Evolutionary conservation across 2,329 filamentous ascomycete genomes (phyloP).

Genomic region (Talaromyces sp.): DNA sequence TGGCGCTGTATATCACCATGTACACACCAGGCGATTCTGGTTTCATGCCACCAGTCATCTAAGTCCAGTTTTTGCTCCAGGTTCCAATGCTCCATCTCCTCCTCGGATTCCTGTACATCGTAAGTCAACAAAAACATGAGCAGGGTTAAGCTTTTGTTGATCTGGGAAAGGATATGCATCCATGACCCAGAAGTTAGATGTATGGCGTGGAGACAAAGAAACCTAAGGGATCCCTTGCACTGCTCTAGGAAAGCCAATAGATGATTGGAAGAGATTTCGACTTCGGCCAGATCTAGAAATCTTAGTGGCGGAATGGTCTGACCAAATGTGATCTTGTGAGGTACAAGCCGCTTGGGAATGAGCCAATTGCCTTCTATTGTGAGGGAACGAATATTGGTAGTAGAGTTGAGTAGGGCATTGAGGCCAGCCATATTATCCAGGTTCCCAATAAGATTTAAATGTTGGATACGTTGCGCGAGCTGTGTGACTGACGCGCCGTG

Average conservation of each 20-base stretch:
- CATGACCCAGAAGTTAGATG: background rate
- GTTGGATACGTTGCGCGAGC: background rate
- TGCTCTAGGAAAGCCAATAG: background rate
- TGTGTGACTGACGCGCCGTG: background rate
- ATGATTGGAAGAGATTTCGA: background rate
- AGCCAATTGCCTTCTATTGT: background rate
- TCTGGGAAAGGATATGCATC: background rate
- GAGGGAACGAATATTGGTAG: background rate
- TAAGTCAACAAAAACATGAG: background rate
- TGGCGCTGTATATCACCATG: background rate
- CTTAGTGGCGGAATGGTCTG: background rate
- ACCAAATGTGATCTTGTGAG: background rate
- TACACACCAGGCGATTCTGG: background rate
- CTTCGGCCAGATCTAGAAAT: background rate
- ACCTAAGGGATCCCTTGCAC: background rate
- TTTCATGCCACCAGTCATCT: background rate
- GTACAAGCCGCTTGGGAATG: background rate
- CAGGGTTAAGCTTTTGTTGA: background rate
- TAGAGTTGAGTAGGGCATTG: background rate
- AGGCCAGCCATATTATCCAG: background rate
- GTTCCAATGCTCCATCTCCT: background rate
- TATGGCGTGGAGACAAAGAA: background rate
- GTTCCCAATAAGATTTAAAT: background rate
- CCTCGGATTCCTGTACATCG: background rate
- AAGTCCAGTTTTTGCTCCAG: background rate